Conservation (phyloP, 768 basidiomycete species). For the Lactarius hatsudake region DNA sequence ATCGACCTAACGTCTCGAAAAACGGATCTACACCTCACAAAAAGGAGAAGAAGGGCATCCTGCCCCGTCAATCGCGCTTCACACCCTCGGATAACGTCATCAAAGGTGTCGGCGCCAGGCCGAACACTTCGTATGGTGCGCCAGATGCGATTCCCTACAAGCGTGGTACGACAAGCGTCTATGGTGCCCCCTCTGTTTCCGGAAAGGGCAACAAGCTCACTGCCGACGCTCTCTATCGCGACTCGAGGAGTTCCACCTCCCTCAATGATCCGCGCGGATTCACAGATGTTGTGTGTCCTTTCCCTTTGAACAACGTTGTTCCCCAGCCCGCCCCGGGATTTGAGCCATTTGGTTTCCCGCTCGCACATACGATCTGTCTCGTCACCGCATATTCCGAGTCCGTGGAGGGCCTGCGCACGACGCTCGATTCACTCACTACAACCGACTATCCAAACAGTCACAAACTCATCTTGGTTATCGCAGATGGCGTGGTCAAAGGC, state of each 20-base stretch:
- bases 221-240: slow-evolving; percentile 69
- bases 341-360: slow-evolving; percentile 94
- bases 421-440: slow-evolving; percentile 96
- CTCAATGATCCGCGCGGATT: slow-evolving; percentile 56
- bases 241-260: slow-evolving; percentile 82
- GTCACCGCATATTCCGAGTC: slow-evolving; percentile 99
- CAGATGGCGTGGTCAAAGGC: slow-evolving; percentile 98
- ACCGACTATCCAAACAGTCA: slow-evolving; percentile 99
- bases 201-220: slow-evolving; percentile 50
- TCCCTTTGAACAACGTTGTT: slow-evolving; percentile 87
- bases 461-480: slow-evolving; percentile 92
- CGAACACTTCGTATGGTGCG: slow-evolving; percentile 63
- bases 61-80: slow-evolving; percentile 70
- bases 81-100: slow-evolving; percentile 66
- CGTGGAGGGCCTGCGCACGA: slow-evolving; percentile 92
- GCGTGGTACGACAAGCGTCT: slow-evolving; percentile 42
- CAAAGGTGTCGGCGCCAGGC: slow-evolving; percentile 51
- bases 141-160: slow-evolving; percentile 62
- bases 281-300: slow-evolving; percentile 78
- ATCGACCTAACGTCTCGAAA: slow-evolving; percentile 85
- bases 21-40: slow-evolving; percentile 52
- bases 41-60: slow-evolving; percentile 50
- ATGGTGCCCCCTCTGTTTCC: slow-evolving; percentile 33
- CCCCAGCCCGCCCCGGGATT: slow-evolving; percentile 89
- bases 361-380: slow-evolving; percentile 90